phyloP scores from a whole-genome alignment of 208 protist genomes.

The Trypanosoma conorhini region DNA sequence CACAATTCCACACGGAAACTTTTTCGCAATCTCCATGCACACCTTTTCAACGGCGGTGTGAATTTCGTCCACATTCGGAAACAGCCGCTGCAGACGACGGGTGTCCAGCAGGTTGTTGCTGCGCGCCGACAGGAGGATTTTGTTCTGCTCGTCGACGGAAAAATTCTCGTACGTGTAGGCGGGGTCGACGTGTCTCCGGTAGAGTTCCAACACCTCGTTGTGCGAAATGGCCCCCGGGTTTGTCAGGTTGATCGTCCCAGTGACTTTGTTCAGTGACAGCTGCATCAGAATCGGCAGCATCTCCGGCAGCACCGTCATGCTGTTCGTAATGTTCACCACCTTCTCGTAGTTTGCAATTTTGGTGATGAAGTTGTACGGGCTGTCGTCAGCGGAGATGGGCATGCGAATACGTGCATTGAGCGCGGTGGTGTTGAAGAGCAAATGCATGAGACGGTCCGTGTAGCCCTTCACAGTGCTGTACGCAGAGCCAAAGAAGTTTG shows the following conservation, averaged over 20 bases:
- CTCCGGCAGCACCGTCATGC: constrained; percentile 63
- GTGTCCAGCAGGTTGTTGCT: constrained; percentile 53
- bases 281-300: constrained; percentile 45
- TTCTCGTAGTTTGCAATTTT: constrained; percentile 62
- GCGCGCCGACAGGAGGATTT: constrained; percentile 46
- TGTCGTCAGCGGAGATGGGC: constrained; percentile 54
- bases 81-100: constrained; percentile 29
- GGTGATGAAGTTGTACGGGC: constrained; percentile 66
- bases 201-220: constrained; percentile 56
- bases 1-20: constrained; percentile 39
- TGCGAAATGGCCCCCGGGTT: constrained; percentile 63
- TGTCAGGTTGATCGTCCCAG: constrained; percentile 57
- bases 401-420: constrained; percentile 66
- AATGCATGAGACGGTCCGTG: constrained; percentile 56
- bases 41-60: constrained; percentile 54
- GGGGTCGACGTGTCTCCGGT: constrained; percentile 56
- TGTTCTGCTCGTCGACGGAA: constrained; percentile 57
- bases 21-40: constrained; percentile 37
- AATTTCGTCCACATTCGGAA: constrained; percentile 42
- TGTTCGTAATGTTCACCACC: constrained; percentile 69
- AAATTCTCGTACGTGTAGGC: constrained; percentile 55
- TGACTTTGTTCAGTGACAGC: constrained; percentile 35
- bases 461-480: constrained; percentile 69
- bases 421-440: constrained; percentile 40
- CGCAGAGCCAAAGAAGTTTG: constrained; percentile 65